Base-by-base conservation (phyloP, 345 rosid genomes). In the Pugionium cornutum region DNA sequence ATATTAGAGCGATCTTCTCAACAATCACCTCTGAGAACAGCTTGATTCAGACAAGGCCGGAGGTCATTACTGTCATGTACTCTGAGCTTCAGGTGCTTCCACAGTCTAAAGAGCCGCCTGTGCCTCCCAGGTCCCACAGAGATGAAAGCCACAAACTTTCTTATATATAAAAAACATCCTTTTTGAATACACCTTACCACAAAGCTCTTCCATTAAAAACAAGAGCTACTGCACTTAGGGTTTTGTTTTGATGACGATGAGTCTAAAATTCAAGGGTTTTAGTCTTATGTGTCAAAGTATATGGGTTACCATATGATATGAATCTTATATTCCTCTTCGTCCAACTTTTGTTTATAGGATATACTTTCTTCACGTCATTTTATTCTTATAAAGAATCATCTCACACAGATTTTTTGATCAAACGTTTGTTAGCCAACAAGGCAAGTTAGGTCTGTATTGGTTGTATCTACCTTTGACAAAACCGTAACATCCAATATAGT, bases 401-500 rank as follows among this genome's bases (percentile, higher is more conserved):
- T 39, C 68, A 29, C 11, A 8, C 29, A 39, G 48, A 28, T 37
- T 9, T 50, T 50, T 64, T 40, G 36, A 49, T 47, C 29, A 39
- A 48, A 18, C 52, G 9, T 39, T 0, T 9, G 27, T 9, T 9
- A 69, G 18, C 44, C 56, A 26, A 45, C 4, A 39, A 46, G 52
- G 6, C 48, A 67, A 46, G 68, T 60, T 74, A 53, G 64, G 77
- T 74, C 58, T 10, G 28, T 27, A 35, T 40, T 67, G 55, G 77
- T 74, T 74, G 73, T 67, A 74, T 67, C 77, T n/a, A 74, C 28
- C 72, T 4, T 74, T 74, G 77, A 61, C 48, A 54, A 67, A 39
- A 67, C 57, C 28, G 46, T 31, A 60, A 67, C 34, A 53, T 72
- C 58, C 11, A 11, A 9, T 32, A 0, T 46, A 8, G 31, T 46